Evolutionary conservation across 306 rosid species (phyloP), one percentile per base, ranked within the genome.

Genomic region (Cicer cuneatum): DNA sequence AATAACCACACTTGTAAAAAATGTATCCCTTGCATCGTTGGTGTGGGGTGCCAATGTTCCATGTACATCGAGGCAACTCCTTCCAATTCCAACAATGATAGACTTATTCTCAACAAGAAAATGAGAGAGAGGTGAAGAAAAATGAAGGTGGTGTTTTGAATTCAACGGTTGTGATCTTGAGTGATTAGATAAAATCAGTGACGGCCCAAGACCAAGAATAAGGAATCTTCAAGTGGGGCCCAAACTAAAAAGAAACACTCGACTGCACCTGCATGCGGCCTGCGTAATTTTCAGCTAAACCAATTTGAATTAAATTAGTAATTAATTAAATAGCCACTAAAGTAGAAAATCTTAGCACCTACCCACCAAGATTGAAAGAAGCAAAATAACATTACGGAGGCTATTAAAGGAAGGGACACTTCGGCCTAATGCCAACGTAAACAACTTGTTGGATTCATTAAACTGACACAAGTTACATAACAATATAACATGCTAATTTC

Each of bases 181-280:
- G 68, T 6, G 4, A n/a, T 49, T 68, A 41, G 19, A 81, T 65
- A 67, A 57, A 78, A 83, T 86, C 82, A 46, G 71, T 49, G 77
- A 71, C 69, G 83, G 62, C 15, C 81, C 74, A 47, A 37, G 74
- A 81, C 79, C 74, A 47, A 46, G 74, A 81, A 6, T 11, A 56
- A 21, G 54, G 83, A 84, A 84, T 82, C 84, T 84, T 67, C 68
- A 72, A 7, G 63, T 64, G 84, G 80, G 87, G 82, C 52, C 85
- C 73, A 78, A 80, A 73, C 84, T 9, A 5, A 21, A 76, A 80
- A 69, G 78, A 74, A 75, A 68, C 77, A 24, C 65, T 70, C 56
- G 84, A 57, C 39, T 63, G 14, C 54, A 24, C 57, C 19, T 5
- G 52, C 85, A 75, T 79, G 85, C 67, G 11, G 59, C 77, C 37